Evolutionary conservation across 352 stramenopile species (phyloP), one percentile per base, ranked within the genome.

Genomic region (Phytopythium ostracodes): DNA sequence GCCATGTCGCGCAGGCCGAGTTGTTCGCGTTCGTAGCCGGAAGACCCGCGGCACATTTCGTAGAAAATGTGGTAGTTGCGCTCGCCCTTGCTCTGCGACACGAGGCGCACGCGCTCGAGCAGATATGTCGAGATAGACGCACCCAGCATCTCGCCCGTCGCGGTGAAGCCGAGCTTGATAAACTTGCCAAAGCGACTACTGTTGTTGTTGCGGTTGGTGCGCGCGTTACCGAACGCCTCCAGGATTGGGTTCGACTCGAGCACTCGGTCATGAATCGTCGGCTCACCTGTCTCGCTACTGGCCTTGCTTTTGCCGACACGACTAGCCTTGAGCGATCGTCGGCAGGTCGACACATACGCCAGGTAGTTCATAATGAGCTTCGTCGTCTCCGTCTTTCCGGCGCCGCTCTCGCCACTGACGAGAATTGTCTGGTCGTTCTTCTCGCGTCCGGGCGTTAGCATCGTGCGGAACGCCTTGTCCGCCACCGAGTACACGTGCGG

Each of bases 41-140:
- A 90, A 2, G 82, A 85, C 17, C 94, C 94, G n/a, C 75, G 70
- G 65, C 87, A 80, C 62, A 98, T 79, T 71, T 99, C 95, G 68
- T 99, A 99, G 63, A 99, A 99, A 60, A 99, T 96, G 67, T 99
- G 97, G 72, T 98, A 99, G 60, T 97, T 98, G 33, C 97, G 89
- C 67, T 99, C 97, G 8, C 91, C 92, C n/a, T 94, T 85, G 42
- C 81, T 83, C 47, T 98, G 94, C 2, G 84, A 92, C 29, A 99
- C 90, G 5, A 99, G 73, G 18, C 96, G 84, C 12, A 98, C 93
- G 57, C 98, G 98, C 70, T 99, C 97, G 7, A 99, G 70, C 25
- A 99, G 67, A 57, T 99, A 99, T 17, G 95, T 98, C 14, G 83
- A 89, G 56, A 96, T 92, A 10, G 76, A 76, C 3, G 79, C 88